Conservation (phyloP, 495 filamentous ascomycete genomes). For the Penicillium bialowiezense region DNA sequence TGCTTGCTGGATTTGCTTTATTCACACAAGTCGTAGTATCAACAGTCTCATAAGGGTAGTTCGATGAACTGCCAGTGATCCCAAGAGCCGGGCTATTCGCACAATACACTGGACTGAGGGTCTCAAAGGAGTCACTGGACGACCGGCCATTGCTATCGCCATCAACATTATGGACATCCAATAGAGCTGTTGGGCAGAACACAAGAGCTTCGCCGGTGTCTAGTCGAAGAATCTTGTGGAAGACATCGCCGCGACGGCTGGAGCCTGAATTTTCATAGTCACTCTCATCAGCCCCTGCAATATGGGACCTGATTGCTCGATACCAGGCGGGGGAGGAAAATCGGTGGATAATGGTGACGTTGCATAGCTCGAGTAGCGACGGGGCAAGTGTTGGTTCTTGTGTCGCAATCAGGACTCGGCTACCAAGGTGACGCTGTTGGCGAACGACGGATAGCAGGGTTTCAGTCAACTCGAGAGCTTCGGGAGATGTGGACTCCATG, state of each 20-base stretch:
- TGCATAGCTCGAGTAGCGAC: slow-evolving; percentile 65
- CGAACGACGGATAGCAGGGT: slow-evolving; percentile 63
- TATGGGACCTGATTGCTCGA: slow-evolving; percentile 53
- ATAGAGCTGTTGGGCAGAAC: slow-evolving; percentile 47
- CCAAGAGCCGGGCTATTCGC: too few relatives aligned
- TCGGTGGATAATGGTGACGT: slow-evolving; percentile 70
- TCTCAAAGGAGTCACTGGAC: background rate
- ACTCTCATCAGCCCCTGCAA: slow-evolving; percentile 42
- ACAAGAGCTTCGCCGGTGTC: slow-evolving; percentile 59
- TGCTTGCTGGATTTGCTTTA: too few relatives aligned
- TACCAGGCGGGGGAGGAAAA: slow-evolving; percentile 74
- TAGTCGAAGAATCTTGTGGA: slow-evolving; percentile 55
- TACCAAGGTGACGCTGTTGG: slow-evolving; percentile 66
- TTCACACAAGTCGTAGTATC: too few relatives aligned
- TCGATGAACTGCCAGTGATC: too few relatives aligned
- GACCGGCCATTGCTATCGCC: background rate
- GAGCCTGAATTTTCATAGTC: slow-evolving; percentile 4
- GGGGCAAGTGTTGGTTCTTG: slow-evolving; percentile 78
- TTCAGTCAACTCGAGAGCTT: slow-evolving; percentile 55
- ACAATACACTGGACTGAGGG: too few relatives aligned
- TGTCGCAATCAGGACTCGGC: slow-evolving; percentile 68
- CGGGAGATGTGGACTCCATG: slow-evolving; percentile 38
- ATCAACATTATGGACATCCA: background rate
- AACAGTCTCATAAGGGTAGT: too few relatives aligned
- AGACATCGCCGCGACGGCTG: slow-evolving; percentile 35